These are phyloP conservation scores for Fusarium nodosum DNA, from an alignment of 2,329 filamentous ascomycete species.

Conservation along the genomic window DNA sequence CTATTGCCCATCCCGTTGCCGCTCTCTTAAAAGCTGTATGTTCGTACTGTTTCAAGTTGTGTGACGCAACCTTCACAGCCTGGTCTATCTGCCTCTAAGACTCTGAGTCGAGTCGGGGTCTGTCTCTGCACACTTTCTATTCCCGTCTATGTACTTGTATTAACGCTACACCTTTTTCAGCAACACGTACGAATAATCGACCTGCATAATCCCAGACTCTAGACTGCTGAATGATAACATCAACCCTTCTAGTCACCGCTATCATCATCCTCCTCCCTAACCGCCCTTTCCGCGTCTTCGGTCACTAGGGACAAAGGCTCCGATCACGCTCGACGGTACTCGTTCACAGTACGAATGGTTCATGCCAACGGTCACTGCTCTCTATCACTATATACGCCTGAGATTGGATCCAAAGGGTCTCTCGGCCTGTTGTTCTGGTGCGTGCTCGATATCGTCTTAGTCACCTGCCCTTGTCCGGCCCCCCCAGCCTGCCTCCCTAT, in stretches of 20 bases:
- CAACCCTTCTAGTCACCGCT: constrained; percentile 45
- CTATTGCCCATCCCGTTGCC: background rate
- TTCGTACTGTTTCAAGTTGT: constrained; percentile 11
- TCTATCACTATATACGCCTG: constrained; percentile 39
- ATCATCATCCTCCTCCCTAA: constrained; percentile 14
- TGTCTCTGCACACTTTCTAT: constrained; percentile 18
- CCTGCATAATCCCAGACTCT: constrained; percentile 46
- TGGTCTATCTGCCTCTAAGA: constrained; percentile 12
- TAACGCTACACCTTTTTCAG: constrained; percentile 35
- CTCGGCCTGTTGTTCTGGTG: constrained; percentile 1
- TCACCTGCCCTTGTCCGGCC: constrained; percentile 46
- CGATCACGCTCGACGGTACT: constrained; percentile 42
- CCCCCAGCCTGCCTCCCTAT: constrained; percentile 22
- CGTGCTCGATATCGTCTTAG: constrained; percentile 42
- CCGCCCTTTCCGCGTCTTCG: constrained; percentile 42
- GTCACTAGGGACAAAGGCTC: constrained; percentile 27
- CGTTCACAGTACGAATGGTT: constrained; percentile 25
- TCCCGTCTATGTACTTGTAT: constrained; percentile 21
- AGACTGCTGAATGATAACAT: constrained; percentile 38
- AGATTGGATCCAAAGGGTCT: constrained; percentile 36
- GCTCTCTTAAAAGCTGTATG: background rate
- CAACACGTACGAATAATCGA: constrained; percentile 43
- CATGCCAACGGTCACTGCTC: constrained; percentile 39
- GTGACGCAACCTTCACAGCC: constrained; percentile 44
- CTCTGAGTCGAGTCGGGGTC: constrained; percentile 7